Evolutionary conservation across 306 rosid genomes (phyloP).

Genomic region (Cyclanthera cordifolia): DNA sequence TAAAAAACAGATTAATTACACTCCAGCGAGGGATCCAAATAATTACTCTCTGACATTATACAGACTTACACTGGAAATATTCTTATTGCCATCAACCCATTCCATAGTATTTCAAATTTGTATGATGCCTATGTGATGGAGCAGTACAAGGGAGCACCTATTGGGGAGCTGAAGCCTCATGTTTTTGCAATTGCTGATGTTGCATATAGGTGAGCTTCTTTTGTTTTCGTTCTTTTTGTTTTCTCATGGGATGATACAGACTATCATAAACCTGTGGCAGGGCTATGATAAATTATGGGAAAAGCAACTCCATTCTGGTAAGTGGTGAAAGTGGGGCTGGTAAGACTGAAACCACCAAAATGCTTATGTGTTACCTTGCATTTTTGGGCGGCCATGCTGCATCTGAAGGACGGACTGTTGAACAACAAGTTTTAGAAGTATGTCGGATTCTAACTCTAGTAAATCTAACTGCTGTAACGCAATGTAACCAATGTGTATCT

Average conservation of each 20-base stretch:
- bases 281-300: slow-evolving; percentile 70
- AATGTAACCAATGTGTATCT: neutral
- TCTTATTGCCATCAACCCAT: slow-evolving; percentile 93
- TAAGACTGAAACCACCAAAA: slow-evolving; percentile 90
- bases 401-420: slow-evolving; percentile 64
- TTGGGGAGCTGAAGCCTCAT: slow-evolving; percentile 68
- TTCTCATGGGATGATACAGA: slow-evolving; percentile 18
- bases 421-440: slow-evolving; percentile 85
- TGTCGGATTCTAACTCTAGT: slow-evolving; percentile 31
- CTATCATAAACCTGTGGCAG: slow-evolving; percentile 29
- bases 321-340: slow-evolving; percentile 97
- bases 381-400: slow-evolving; percentile 66
- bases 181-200: slow-evolving; percentile 82
- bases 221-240: slow-evolving; percentile 17
- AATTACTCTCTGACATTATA: slow-evolving; percentile 32
- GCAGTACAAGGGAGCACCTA: slow-evolving; percentile 47
- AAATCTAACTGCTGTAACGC: neutral
- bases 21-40: slow-evolving; percentile 25
- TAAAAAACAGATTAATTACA: slow-evolving; percentile 18
- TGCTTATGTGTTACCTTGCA: slow-evolving; percentile 91
- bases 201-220: slow-evolving; percentile 59
- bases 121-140: slow-evolving; percentile 57
- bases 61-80: slow-evolving; percentile 94
- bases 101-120: slow-evolving; percentile 51
- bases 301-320: slow-evolving; percentile 78